A percentile compares a stretch with the other conserved stretches of the same genome.
phyloP scores from a whole-genome alignment of 129 eudicot species.

The Silybum marianum region DNA sequence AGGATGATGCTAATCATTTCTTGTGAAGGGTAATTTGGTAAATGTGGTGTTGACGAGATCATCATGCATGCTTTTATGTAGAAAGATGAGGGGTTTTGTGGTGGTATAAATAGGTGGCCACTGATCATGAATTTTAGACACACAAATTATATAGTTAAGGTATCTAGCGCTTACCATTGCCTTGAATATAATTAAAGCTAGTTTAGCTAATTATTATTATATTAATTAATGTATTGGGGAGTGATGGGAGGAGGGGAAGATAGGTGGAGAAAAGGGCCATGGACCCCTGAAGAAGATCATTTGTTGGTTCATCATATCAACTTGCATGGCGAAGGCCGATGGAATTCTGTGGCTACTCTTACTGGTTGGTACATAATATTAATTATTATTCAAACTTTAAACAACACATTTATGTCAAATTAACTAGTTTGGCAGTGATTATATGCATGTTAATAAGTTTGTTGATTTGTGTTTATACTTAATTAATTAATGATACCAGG shows the following conservation, averaged over 20 bases:
- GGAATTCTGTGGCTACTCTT: conserved; percentile 83
- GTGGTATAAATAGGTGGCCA: conserved; percentile 65
- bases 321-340: conserved; percentile 86
- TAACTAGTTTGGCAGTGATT: background rate
- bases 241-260: conserved; percentile 53
- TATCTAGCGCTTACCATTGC: conserved; percentile 13
- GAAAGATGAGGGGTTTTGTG: conserved; percentile 10
- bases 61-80: background rate
- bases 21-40: conserved; percentile 30
- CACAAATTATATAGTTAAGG: conserved; percentile 42
- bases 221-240: conserved; percentile 54
- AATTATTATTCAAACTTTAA: background rate
- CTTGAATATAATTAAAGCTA: background rate
- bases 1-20: background rate
- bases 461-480: background rate
- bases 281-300: conserved; percentile 92
- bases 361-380: conserved; percentile 64
- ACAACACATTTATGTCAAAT: background rate
- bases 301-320: conserved; percentile 75
- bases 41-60: conserved; percentile 17
- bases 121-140: conserved; percentile 38
- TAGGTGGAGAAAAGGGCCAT: conserved; percentile 93
- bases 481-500: conserved; percentile 31
- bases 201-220: background rate
- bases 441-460: background rate